phyloP scores from a whole-genome alignment of 2,329 filamentous ascomycete genomes.

The Colletotrichum kahawae region DNA sequence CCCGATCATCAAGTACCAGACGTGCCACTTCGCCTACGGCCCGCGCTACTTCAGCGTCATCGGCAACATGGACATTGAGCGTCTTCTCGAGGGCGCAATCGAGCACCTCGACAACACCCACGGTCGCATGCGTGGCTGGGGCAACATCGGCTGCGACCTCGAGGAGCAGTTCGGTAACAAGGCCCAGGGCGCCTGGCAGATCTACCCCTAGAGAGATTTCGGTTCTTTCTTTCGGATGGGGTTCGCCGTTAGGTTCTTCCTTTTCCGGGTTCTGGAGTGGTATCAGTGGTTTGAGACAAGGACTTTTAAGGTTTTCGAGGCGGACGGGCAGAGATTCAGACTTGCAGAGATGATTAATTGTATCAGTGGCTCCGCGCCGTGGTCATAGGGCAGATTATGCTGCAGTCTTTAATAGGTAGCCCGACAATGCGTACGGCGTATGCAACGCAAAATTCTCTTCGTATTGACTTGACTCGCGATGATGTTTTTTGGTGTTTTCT shows the following conservation, averaged over 20 bases:
- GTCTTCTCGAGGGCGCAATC: background rate
- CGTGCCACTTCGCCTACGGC: slow-evolving; percentile 1
- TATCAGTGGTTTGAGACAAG: background rate
- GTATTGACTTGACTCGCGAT: background rate
- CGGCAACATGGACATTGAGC: slow-evolving; percentile 10
- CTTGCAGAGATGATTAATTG: background rate
- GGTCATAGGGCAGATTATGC: background rate
- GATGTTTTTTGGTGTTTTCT: background rate
- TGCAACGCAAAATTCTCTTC: background rate
- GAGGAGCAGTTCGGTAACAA: background rate
- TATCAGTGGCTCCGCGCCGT: background rate
- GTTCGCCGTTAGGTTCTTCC: fast-evolving
- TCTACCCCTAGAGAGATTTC: background rate
- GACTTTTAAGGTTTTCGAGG: background rate
- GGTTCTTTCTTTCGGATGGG: background rate
- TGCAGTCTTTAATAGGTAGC: background rate
- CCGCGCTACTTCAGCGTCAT: background rate
- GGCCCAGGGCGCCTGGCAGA: background rate
- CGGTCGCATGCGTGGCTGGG: background rate
- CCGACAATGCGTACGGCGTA: background rate
- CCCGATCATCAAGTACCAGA: slow-evolving; percentile 1
- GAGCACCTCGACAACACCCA: background rate
- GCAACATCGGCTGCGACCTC: background rate
- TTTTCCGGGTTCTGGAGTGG: background rate
- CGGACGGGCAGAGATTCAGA: background rate